Evolutionary conservation across 768 basidiomycete species (phyloP).

Genomic region (Lactifluus piperatus): DNA sequence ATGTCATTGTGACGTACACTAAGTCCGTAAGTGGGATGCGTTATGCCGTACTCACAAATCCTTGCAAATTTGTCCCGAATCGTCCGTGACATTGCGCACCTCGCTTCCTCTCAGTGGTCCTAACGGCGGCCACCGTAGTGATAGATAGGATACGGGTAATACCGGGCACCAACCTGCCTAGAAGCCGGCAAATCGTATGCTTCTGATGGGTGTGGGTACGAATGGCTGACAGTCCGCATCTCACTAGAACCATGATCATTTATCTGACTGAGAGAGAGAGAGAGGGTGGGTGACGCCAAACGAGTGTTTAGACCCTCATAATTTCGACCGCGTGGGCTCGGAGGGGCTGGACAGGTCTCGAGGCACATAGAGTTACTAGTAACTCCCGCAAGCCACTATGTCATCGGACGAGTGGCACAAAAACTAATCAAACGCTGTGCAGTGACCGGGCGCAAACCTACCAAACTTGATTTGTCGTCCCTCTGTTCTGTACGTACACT

Average conservation of each 20-base stretch:
- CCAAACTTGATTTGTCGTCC: constrained; percentile 3
- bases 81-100: neutral
- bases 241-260: neutral
- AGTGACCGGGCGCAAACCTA: neutral
- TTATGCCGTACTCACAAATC: constrained; percentile 7
- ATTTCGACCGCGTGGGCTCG: constrained; percentile 3
- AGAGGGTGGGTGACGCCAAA: neutral
- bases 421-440: constrained; percentile 1
- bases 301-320: neutral
- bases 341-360: constrained; percentile 13
- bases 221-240: neutral
- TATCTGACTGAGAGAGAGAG: neutral
- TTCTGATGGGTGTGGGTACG: neutral
- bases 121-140: too few species aligned
- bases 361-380: neutral
- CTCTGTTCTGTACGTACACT: neutral
- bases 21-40: constrained; percentile 1
- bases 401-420: neutral
- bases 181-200: neutral
- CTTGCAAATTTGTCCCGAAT: neutral
- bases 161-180: neutral
- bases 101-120: neutral
- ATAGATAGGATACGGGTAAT: neutral
- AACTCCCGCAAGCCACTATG: constrained; percentile 9
- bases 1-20: constrained; percentile 14